Percentiles rank a stretch among this genome's conserved stretches.
phyloP scores from a whole-genome alignment of 345 rosid species.

The Theobroma cacao region DNA sequence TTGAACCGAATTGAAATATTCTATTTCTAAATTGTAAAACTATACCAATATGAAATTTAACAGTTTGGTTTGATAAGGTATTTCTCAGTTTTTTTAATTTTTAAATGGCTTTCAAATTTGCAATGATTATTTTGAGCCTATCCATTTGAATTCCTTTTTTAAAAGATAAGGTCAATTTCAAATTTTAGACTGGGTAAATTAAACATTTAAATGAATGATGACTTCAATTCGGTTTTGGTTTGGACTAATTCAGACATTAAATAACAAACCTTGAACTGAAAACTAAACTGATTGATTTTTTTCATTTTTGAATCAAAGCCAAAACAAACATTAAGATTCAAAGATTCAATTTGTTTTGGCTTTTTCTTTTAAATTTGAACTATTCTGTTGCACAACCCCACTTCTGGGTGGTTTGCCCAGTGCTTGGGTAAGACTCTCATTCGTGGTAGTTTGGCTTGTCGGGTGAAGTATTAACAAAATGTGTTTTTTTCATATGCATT shows the following conservation, averaged over 20 bases:
- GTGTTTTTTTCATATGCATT: constrained; percentile 4
- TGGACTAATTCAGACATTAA: not conserved
- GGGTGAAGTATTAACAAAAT: not conserved
- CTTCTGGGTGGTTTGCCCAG: not conserved
- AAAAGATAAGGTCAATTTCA: not conserved
- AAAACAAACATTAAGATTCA: not conserved
- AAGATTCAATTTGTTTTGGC: not conserved
- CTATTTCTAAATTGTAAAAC: not conserved
- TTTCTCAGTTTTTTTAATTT: not conserved
- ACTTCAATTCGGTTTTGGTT: too few species aligned
- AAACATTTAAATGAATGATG: not conserved
- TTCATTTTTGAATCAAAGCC: not conserved
- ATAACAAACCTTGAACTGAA: not conserved
- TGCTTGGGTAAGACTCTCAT: not conserved
- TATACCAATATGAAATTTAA: not conserved
- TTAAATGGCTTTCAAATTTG: not conserved
- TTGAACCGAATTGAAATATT: not conserved
- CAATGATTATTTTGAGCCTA: not conserved
- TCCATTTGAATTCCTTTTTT: not conserved
- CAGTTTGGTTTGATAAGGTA: not conserved
- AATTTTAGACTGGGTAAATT: not conserved
- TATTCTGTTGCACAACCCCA: not conserved
- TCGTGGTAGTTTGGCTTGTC: not conserved
- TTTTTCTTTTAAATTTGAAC: not conserved
- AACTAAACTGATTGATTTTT: not conserved